Percentiles rank a stretch among this genome's conserved stretches.
These are phyloP conservation scores for Paulownia fortunei DNA, from an alignment of 257 asterid species.

Conservation along the genomic window DNA sequence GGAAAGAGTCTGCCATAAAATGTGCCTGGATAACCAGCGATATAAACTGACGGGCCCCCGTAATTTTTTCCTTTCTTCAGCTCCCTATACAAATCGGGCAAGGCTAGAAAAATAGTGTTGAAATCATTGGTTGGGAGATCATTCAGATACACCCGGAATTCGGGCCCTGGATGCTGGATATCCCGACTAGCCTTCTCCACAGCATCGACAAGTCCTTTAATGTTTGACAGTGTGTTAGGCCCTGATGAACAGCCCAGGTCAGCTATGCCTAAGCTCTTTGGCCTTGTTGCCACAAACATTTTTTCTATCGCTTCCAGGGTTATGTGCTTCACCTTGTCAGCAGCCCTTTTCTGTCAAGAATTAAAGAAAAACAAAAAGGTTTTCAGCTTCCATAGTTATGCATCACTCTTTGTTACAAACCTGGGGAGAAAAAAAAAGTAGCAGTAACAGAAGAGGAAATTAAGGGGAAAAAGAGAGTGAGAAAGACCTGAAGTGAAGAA, in stretches of 20 bases:
- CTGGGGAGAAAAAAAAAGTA: too few relatives aligned
- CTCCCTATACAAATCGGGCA: conserved; percentile 68
- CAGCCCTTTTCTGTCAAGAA: conserved; percentile 61
- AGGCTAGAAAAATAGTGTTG: conserved; percentile 75
- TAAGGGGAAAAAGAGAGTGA: too few relatives aligned
- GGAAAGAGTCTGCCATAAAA: conserved; percentile 92
- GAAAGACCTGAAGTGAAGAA: conserved; percentile 76
- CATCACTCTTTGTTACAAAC: too few relatives aligned
- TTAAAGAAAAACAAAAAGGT: too few relatives aligned
- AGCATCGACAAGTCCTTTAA: conserved; percentile 56
- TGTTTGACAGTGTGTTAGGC: conserved; percentile 71
- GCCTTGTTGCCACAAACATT: conserved; percentile 44
- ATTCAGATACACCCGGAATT: conserved; percentile 69
- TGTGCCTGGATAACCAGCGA: conserved; percentile 86
- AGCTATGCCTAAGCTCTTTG: conserved; percentile 81
- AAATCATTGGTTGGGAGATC: conserved; percentile 89
- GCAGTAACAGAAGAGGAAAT: too few relatives aligned
- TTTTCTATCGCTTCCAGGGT: conserved; percentile 55
- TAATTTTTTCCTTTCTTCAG: conserved; percentile 38
- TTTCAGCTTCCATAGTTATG: too few relatives aligned
- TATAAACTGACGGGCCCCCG: conserved; percentile 46
- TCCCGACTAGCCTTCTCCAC: conserved; percentile 39
- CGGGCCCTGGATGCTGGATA: conserved; percentile 46
- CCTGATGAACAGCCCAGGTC: conserved; percentile 97
- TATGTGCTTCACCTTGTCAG: conserved; percentile 76